Evolutionary conservation across 768 basidiomycete genomes (phyloP).

Genomic region (Thelephora ganbajun): DNA sequence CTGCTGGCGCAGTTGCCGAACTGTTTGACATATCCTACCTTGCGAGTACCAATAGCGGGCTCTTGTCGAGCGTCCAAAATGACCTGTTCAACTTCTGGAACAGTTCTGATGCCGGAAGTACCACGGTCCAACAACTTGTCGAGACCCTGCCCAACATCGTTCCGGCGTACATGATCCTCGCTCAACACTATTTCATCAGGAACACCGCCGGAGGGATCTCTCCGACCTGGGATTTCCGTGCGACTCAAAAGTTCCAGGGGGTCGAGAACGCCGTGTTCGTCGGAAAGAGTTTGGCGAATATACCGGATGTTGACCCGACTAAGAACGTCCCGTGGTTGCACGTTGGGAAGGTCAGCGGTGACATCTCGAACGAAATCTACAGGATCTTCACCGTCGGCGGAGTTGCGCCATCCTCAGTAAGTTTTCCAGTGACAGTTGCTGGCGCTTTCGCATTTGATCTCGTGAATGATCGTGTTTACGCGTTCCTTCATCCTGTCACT

Average conservation of each 20-base stretch:
- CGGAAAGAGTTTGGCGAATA: constrained; percentile 25
- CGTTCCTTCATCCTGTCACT: constrained; percentile 1
- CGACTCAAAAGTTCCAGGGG: constrained; percentile 25
- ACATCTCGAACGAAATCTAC: constrained; percentile 35
- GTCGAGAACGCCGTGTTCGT: constrained; percentile 33
- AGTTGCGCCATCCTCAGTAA: constrained; percentile 35
- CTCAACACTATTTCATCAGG: constrained; percentile 44
- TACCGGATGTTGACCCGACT: constrained; percentile 23
- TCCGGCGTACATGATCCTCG: constrained; percentile 17
- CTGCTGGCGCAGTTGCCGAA: constrained; percentile 26
- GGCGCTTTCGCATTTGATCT: constrained; percentile 1
- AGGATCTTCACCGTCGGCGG: constrained; percentile 39
- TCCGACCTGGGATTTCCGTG: constrained; percentile 43
- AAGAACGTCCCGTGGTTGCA: constrained; percentile 43
- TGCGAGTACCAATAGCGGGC: constrained; percentile 15
- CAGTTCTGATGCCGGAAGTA: constrained; percentile 6
- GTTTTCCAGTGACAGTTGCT: constrained; percentile 11
- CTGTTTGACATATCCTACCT: constrained; percentile 44
- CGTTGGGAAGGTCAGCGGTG: constrained; percentile 31
- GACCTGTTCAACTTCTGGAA: constrained; percentile 20
- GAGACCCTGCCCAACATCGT: constrained; percentile 4
- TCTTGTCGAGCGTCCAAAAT: constrained; percentile 19
- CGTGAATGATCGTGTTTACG: not conserved
- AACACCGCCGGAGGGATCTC: constrained; percentile 29
- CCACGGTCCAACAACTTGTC: constrained; percentile 10